A percentile compares a stretch with the other conserved stretches of the same genome.
Conservation (phyloP, 768 basidiomycete genomes). For the Termitomyces sp. region DNA sequence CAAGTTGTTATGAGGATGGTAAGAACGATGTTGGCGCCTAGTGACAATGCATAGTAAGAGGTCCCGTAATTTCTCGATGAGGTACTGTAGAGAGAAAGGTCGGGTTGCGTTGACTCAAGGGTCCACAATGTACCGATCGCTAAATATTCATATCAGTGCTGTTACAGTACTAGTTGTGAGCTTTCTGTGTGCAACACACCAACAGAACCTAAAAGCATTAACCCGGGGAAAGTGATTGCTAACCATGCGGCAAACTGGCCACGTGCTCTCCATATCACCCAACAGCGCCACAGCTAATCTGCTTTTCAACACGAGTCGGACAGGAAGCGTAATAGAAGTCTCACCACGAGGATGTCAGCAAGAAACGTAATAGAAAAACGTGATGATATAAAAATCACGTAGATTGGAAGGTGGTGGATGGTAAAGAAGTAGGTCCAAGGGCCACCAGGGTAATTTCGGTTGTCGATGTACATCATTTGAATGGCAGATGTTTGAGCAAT, state of each 20-base stretch:
- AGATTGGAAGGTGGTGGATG: slow-evolving; percentile 30
- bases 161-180: background rate
- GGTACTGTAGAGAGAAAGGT: slow-evolving; percentile 33
- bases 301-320: background rate
- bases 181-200: slow-evolving; percentile 22
- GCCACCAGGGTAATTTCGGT: slow-evolving; percentile 29
- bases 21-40: slow-evolving; percentile 37
- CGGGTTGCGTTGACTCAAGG: slow-evolving; percentile 36
- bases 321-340: slow-evolving; percentile 3
- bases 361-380: slow-evolving; percentile 35
- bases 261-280: slow-evolving; percentile 40
- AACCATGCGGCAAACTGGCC: slow-evolving; percentile 28
- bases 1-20: slow-evolving; percentile 34
- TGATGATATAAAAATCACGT: slow-evolving; percentile 32
- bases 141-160: slow-evolving; percentile 6
- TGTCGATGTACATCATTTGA: slow-evolving; percentile 30
- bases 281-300: slow-evolving; percentile 41
- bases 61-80: slow-evolving; percentile 32
- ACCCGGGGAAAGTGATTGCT: slow-evolving; percentile 30
- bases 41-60: slow-evolving; percentile 34
- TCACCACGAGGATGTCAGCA: slow-evolving; percentile 38
- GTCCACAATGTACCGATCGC: slow-evolving; percentile 41
- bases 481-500: slow-evolving; percentile 30
- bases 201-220: slow-evolving; percentile 36
- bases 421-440: slow-evolving; percentile 35